Conservation (phyloP, 306 rosid species). For the Inga leiocalycina region DNA sequence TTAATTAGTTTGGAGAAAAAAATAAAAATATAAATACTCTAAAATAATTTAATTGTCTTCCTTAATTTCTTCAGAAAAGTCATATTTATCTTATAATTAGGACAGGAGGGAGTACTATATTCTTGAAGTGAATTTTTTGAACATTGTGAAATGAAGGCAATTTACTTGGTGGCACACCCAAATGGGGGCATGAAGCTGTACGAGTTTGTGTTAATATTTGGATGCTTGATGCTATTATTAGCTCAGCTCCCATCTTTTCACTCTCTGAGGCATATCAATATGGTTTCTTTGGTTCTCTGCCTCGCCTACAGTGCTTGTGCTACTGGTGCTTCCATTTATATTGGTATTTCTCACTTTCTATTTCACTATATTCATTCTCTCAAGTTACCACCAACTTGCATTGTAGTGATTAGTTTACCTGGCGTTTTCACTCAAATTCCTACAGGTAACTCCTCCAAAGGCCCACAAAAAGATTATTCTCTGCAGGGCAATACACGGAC, state of each 20-base stretch:
- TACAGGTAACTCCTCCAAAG: constrained; percentile 64
- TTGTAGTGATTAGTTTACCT: background rate
- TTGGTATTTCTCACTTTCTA: constrained; percentile 40
- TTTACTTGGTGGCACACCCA: constrained; percentile 60
- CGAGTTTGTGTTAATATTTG: constrained; percentile 68
- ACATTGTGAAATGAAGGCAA: too few species aligned
- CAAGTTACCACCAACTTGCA: background rate
- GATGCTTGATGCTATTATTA: constrained; percentile 73
- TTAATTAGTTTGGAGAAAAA: too few species aligned
- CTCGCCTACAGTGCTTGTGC: constrained; percentile 68
- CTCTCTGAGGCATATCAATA: constrained; percentile 74
- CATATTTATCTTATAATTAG: too few species aligned
- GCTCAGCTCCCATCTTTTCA: constrained; percentile 87
- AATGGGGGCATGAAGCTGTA: constrained; percentile 63
- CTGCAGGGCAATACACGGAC: constrained; percentile 45
- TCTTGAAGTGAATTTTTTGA: too few species aligned
- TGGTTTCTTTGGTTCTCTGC: constrained; percentile 56
- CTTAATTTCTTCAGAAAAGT: too few species aligned
- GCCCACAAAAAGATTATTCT: constrained; percentile 68
- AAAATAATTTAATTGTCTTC: too few species aligned
- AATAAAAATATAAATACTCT: too few species aligned
- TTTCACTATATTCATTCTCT: background rate
- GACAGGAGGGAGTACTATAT: too few species aligned
- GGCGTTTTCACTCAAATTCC: background rate
- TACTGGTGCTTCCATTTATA: constrained; percentile 61